Evolutionary conservation across 257 asterid genomes (phyloP).

Genomic region (Ligustrum vulgare): DNA sequence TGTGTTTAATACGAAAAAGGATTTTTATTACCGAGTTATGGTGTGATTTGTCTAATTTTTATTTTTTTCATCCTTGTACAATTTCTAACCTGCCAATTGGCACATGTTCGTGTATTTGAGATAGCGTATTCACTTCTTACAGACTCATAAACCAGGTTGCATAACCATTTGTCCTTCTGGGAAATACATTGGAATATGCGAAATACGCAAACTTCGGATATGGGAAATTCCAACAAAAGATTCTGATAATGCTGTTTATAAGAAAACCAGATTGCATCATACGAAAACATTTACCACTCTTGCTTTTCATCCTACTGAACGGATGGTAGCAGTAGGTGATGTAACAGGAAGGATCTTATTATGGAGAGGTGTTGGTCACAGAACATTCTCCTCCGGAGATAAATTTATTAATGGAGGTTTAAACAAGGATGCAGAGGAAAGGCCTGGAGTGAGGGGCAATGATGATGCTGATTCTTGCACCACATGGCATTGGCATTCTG

Average conservation of each 20-base stretch:
- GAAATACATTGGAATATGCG: conserved; percentile 59
- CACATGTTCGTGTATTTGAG: conserved; percentile 6
- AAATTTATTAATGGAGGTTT: conserved; percentile 34
- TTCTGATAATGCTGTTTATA: conserved; percentile 43
- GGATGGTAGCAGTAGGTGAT: conserved; percentile 90
- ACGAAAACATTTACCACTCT: conserved; percentile 65
- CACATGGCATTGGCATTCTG: conserved; percentile 98
- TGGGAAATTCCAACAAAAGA: conserved; percentile 84
- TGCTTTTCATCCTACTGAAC: conserved; percentile 93
- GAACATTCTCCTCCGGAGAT: conserved; percentile 31
- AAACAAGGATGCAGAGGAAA: conserved; percentile 50
- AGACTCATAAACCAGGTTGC: conserved; percentile 50
- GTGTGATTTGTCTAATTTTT: not conserved
- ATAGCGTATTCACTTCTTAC: conserved; percentile 26
- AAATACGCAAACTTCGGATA: conserved; percentile 59
- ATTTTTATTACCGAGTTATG: not conserved
- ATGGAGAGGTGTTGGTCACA: conserved; percentile 84
- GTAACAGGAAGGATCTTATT: conserved; percentile 82
- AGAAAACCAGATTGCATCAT: conserved; percentile 73
- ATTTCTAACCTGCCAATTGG: conserved; percentile 7
- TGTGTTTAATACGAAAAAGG: not conserved
- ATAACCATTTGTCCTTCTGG: conserved; percentile 64
- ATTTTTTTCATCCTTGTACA: not conserved
- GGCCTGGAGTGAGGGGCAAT: conserved; percentile 71
- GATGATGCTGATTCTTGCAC: conserved; percentile 91